Evolutionary conservation across 2,329 filamentous ascomycete genomes (phyloP).

Genomic region (Penicillium fuscoglaucum): DNA sequence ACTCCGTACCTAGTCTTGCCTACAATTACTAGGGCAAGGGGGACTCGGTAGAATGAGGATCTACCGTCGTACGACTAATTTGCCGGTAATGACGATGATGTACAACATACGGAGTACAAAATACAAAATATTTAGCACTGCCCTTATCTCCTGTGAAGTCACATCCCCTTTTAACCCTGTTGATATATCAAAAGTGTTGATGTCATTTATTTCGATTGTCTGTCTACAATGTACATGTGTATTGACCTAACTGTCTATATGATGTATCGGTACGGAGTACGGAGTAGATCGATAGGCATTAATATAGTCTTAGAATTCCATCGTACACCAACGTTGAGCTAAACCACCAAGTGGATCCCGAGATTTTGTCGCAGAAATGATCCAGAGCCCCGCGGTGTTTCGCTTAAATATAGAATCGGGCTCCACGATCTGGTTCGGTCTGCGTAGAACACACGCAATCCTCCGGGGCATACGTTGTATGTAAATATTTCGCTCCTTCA

Average conservation of each 20-base stretch:
- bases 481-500: background rate
- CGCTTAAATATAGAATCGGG: conserved; percentile 16
- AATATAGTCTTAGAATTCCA: background rate
- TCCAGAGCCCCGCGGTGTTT: conserved; percentile 9
- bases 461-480: background rate
- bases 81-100: conserved; percentile 8
- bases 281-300: background rate
- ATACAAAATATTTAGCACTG: background rate
- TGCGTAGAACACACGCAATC: background rate
- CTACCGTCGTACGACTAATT: conserved; percentile 6
- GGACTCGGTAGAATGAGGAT: conserved; percentile 13
- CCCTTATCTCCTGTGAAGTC: background rate
- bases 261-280: too few relatives aligned
- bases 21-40: background rate
- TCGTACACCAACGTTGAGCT: conserved; percentile 3
- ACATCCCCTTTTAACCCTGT: background rate
- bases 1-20: background rate
- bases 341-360: conserved; percentile 5
- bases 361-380: conserved; percentile 4
- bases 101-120: background rate
- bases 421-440: background rate
- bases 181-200: background rate
- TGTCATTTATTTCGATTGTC: too few relatives aligned
- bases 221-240: background rate
- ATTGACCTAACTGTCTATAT: background rate